phyloP scores from a whole-genome alignment of 2,329 filamentous ascomycete genomes.

The Rhynchosporium agropyri region DNA sequence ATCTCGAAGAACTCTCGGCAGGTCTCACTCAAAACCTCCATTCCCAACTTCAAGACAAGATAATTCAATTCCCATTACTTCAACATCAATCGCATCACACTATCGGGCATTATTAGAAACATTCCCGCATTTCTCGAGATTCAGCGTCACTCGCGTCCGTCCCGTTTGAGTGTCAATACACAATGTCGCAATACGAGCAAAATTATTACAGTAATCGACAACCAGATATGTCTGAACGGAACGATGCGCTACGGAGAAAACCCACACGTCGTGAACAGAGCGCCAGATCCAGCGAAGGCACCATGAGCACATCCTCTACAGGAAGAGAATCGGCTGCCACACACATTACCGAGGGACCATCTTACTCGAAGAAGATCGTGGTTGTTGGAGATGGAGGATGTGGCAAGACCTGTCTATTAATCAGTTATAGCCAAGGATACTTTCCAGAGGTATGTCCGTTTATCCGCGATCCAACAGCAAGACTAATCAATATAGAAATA shows the following conservation, averaged over 20 bases:
- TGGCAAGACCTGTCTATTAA: conserved; percentile 97
- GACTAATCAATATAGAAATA: conserved; percentile 75
- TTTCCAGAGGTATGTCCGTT: conserved; percentile 81
- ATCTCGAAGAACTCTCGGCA: conserved; percentile 11
- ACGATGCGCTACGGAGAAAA: conserved; percentile 39
- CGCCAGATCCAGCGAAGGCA: conserved; percentile 78
- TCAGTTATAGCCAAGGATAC: conserved; percentile 98
- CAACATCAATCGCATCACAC: conserved; percentile 21
- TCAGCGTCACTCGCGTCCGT: conserved; percentile 13
- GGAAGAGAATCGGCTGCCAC: conserved; percentile 79
- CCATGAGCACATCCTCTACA: conserved; percentile 77
- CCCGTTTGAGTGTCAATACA: conserved; percentile 23
- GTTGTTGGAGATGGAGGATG: conserved; percentile 98
- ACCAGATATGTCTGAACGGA: conserved; percentile 40
- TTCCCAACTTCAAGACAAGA: conserved; percentile 26
- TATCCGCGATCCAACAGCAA: background rate
- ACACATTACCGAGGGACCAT: conserved; percentile 84
- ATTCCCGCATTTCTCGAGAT: conserved; percentile 17
- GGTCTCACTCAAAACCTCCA: conserved; percentile 12
- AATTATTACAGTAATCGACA: conserved; percentile 36
- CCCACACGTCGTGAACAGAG: conserved; percentile 41
- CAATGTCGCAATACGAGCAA: conserved; percentile 39
- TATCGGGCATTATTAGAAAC: conserved; percentile 23
- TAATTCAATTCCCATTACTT: conserved; percentile 12
- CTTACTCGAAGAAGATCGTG: conserved; percentile 98